Conservation (phyloP, 176 grass and related monocot genomes). For the Oryza officinalis region DNA sequence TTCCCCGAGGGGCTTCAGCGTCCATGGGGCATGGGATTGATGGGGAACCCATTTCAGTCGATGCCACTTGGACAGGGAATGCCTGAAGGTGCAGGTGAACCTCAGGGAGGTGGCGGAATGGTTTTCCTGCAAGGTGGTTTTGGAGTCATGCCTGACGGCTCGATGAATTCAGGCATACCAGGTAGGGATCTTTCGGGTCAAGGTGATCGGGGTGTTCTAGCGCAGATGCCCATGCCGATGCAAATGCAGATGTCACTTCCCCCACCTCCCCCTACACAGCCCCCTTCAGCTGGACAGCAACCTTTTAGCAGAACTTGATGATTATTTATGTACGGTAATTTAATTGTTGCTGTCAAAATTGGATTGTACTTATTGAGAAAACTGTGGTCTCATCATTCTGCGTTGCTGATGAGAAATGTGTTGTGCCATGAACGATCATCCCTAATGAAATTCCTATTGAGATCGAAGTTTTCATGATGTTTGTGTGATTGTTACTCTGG, state of each 20-base stretch:
- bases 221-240: conserved; percentile 58
- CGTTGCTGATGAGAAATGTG: conserved; percentile 13
- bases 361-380: conserved; percentile 13
- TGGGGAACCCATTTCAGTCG: conserved; percentile 56
- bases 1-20: conserved; percentile 50
- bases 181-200: conserved; percentile 31
- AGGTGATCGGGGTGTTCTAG: conserved; percentile 56
- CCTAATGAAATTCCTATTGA: conserved; percentile 5
- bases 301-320: conserved; percentile 59
- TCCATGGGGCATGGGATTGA: conserved; percentile 67
- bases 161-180: conserved; percentile 40
- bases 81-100: conserved; percentile 56
- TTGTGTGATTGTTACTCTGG: not conserved
- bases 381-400: conserved; percentile 10
- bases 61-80: conserved; percentile 53
- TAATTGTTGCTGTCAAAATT: conserved; percentile 34
- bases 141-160: conserved; percentile 49
- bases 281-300: conserved; percentile 51
- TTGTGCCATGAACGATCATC: conserved; percentile 28
- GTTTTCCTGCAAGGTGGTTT: conserved; percentile 63
- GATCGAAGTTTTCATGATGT: not conserved
- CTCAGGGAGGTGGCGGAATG: conserved; percentile 56
- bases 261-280: conserved; percentile 55
- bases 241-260: conserved; percentile 67
- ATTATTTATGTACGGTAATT: conserved; percentile 3